These are phyloP conservation scores for Helichrysum umbraculigerum DNA, from an alignment of 129 eudicot genomes.

Conservation along the genomic window DNA sequence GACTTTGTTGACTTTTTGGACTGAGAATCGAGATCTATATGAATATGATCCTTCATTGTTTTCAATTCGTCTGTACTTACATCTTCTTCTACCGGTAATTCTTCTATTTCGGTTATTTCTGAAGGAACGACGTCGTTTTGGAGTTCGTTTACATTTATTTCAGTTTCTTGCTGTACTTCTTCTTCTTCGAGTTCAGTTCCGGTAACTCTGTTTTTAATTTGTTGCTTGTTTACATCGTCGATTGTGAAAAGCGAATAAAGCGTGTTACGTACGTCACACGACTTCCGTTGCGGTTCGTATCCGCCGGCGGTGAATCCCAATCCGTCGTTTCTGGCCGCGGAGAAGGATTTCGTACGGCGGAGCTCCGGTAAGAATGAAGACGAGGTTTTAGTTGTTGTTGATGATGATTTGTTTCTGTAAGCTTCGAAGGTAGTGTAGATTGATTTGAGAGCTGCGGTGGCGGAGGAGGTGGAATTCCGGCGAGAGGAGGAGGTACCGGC, in stretches of 20 bases:
- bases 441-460: slow-evolving; percentile 71
- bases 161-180: slow-evolving; percentile 37
- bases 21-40: slow-evolving; percentile 66
- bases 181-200: slow-evolving; percentile 35
- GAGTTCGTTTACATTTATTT: slow-evolving; percentile 3
- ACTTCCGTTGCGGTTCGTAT: slow-evolving; percentile 79
- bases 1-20: slow-evolving; percentile 52
- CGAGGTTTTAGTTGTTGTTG: slow-evolving; percentile 33
- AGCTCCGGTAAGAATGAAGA: slow-evolving; percentile 64
- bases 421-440: slow-evolving; percentile 40
- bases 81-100: background rate
- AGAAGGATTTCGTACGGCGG: slow-evolving; percentile 82
- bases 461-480: slow-evolving; percentile 57
- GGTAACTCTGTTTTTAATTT: background rate
- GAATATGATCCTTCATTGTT: slow-evolving; percentile 79
- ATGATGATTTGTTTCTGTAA: slow-evolving; percentile 24
- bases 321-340: slow-evolving; percentile 78
- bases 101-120: slow-evolving; percentile 43
- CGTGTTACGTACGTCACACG: slow-evolving; percentile 81
- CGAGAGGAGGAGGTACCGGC: slow-evolving; percentile 60
- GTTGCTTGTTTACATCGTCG: slow-evolving; percentile 46
- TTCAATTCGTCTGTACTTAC: slow-evolving; percentile 32
- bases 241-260: slow-evolving; percentile 61
- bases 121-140: background rate
- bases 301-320: slow-evolving; percentile 51